These are phyloP conservation scores for Entomortierella chlamydospora DNA, from an alignment of 192 early-diverging fungal species.

Conservation along the genomic window DNA sequence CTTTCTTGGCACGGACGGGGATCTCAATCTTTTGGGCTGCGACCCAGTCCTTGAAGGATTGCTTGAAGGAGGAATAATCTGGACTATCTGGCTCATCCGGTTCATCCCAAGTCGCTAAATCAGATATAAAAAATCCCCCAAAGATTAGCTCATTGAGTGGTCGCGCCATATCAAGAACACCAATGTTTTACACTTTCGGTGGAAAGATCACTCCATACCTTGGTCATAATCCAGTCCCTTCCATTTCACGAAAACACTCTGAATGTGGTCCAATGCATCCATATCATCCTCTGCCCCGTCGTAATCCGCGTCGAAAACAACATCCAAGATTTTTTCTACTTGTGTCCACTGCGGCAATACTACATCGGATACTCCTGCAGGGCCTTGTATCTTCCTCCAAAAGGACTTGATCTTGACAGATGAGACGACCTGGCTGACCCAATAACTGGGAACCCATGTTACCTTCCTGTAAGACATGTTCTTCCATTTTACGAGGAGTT, in stretches of 20 bases:
- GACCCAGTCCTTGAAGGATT: conserved; percentile 55
- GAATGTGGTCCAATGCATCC: conserved; percentile 55
- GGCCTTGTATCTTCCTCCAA: conserved; percentile 32
- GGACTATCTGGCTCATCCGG: conserved; percentile 37
- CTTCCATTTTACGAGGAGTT: conserved; percentile 63
- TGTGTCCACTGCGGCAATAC: conserved; percentile 52
- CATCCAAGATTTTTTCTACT: conserved; percentile 56
- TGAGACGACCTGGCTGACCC: conserved; percentile 52
- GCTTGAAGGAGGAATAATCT: conserved; percentile 47
- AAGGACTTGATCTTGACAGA: conserved; percentile 37
- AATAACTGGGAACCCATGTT: conserved; percentile 61
- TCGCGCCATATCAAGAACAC: no score
- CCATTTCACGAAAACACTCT: conserved; percentile 75
- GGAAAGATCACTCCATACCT: conserved; percentile 14
- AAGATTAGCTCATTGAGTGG: no score
- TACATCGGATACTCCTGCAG: conserved; percentile 27
- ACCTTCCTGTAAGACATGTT: conserved; percentile 58
- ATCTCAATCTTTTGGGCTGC: conserved; percentile 51
- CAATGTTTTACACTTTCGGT: no score
- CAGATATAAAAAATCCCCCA: no score
- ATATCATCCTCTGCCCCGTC: conserved; percentile 31
- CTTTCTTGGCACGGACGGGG: conserved; percentile 43
- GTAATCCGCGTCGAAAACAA: conserved; percentile 49
- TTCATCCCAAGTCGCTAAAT: conserved; percentile 56
- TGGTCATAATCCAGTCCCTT: conserved; percentile 63